These are phyloP conservation scores for Hermanozyma aechmeae DNA, from an alignment of 805 yeast species.

Conservation along the genomic window DNA sequence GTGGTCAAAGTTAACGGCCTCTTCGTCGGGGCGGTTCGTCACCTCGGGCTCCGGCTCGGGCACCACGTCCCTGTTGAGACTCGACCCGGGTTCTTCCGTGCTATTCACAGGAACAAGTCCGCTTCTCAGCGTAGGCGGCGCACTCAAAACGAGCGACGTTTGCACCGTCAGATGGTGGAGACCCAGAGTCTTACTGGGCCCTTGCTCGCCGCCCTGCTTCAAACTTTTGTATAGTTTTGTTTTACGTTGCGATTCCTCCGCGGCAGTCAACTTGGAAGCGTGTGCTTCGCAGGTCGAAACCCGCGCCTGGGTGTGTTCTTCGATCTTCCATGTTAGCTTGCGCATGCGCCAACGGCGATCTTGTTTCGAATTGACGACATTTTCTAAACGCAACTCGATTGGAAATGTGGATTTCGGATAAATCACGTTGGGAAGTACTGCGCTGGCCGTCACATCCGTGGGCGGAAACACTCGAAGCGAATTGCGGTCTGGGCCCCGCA, in stretches of 20 bases:
- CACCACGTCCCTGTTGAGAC: slow-evolving; percentile 7
- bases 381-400: slow-evolving; percentile 73
- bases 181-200: slow-evolving; percentile 7
- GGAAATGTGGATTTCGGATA: slow-evolving; percentile 85
- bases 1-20: slow-evolving; percentile 9
- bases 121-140: slow-evolving; percentile 9
- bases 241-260: slow-evolving; percentile 29
- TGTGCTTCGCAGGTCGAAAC: slow-evolving; percentile 54
- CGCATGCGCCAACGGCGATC: slow-evolving; percentile 87
- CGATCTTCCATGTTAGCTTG: slow-evolving; percentile 79
- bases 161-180: slow-evolving; percentile 12
- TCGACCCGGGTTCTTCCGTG: too few relatives aligned
- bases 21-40: slow-evolving; percentile 9
- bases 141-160: slow-evolving; percentile 8
- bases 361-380: slow-evolving; percentile 41
- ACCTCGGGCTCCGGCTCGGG: slow-evolving; percentile 7
- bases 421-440: slow-evolving; percentile 79
- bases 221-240: slow-evolving; percentile 5
- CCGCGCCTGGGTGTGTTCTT: slow-evolving; percentile 64
- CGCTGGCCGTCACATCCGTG: slow-evolving; percentile 79
- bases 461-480: slow-evolving; percentile 93
- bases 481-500: slow-evolving; percentile 76
- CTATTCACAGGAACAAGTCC: too few relatives aligned
- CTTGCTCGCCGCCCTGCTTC: slow-evolving; percentile 2
- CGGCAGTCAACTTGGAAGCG: slow-evolving; percentile 34